Evolutionary conservation across 257 asterid species (phyloP).

Genomic region (Apocynum venetum): DNA sequence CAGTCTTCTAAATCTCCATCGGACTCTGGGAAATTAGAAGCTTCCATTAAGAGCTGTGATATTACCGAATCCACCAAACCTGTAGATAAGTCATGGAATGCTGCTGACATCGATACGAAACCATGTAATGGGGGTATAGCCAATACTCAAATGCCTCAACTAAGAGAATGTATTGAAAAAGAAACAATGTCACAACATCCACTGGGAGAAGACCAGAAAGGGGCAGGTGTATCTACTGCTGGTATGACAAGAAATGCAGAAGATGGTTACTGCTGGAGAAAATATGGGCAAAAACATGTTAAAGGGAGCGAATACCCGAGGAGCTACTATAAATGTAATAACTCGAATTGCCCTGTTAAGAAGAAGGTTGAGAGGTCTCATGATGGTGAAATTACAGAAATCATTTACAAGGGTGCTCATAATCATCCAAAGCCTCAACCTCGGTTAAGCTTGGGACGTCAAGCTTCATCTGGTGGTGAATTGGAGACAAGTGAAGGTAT

Average conservation of each 20-base stretch:
- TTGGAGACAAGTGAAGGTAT: slow-evolving; percentile 27
- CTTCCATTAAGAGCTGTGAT: slow-evolving; percentile 11
- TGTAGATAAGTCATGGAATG: slow-evolving; percentile 10
- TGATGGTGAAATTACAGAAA: slow-evolving; percentile 55
- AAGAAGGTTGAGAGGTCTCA: slow-evolving; percentile 69
- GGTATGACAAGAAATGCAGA: slow-evolving; percentile 34
- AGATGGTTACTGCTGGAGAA: slow-evolving; percentile 75
- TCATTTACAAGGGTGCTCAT: slow-evolving; percentile 61
- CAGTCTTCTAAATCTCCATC: slow-evolving; percentile 21
- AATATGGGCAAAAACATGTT: slow-evolving; percentile 81
- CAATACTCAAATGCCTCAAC: slow-evolving; percentile 11
- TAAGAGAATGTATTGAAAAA: slow-evolving; percentile 13
- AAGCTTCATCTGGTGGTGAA: slow-evolving; percentile 17
- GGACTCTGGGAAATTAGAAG: slow-evolving; percentile 21
- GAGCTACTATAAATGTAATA: slow-evolving; percentile 71
- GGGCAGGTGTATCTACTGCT: slow-evolving; percentile 11
- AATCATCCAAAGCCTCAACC: slow-evolving; percentile 59
- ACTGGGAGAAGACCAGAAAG: slow-evolving; percentile 25
- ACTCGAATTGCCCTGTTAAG: slow-evolving; percentile 44
- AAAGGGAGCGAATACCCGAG: slow-evolving; percentile 75
- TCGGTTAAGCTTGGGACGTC: slow-evolving; percentile 16
- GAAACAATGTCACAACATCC: slow-evolving; percentile 18
- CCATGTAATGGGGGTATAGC: not conserved
- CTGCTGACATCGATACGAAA: slow-evolving; percentile 6
- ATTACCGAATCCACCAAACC: slow-evolving; percentile 16